Evolutionary conservation across 129 eudicot genomes (phyloP).

Genomic region (Solidago caesia): DNA sequence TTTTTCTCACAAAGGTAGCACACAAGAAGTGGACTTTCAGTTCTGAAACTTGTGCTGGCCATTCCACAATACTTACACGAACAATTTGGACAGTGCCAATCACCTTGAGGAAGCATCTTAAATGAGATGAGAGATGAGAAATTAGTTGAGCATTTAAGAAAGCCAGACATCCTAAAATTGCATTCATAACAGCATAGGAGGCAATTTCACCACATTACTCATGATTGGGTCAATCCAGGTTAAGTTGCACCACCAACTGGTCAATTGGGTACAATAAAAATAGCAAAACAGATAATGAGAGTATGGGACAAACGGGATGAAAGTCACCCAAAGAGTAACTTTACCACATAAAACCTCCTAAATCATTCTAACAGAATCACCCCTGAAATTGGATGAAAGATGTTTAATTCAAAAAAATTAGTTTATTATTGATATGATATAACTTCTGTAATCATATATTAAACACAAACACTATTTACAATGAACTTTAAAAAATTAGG

Average conservation of each 20-base stretch:
- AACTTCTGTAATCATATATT: not conserved
- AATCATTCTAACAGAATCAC: not conserved
- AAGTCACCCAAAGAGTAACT: not conserved
- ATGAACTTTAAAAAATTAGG: not conserved
- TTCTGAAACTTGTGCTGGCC: constrained; percentile 31
- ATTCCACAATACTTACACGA: constrained; percentile 68
- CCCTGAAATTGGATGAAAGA: no score
- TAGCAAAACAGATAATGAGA: not conserved
- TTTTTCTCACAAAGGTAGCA: constrained; percentile 73
- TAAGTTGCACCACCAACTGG: not conserved
- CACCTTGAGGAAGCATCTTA: constrained; percentile 85
- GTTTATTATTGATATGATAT: not conserved
- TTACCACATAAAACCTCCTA: not conserved
- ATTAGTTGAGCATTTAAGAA: constrained; percentile 12
- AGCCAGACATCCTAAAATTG: not conserved
- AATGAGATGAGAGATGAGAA: constrained; percentile 31
- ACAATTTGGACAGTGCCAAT: constrained; percentile 93
- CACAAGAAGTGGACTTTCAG: constrained; percentile 33
- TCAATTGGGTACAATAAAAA: not conserved
- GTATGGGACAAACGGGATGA: not conserved
- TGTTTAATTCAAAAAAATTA: not conserved
- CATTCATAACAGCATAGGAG: constrained; percentile 16
- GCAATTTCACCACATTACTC: not conserved
- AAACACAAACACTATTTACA: not conserved
- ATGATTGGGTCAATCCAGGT: not conserved